A percentile compares a stretch with the other conserved stretches of the same genome.
phyloP scores from a whole-genome alignment of 345 rosid genomes.

The Clarkia xantiana region DNA sequence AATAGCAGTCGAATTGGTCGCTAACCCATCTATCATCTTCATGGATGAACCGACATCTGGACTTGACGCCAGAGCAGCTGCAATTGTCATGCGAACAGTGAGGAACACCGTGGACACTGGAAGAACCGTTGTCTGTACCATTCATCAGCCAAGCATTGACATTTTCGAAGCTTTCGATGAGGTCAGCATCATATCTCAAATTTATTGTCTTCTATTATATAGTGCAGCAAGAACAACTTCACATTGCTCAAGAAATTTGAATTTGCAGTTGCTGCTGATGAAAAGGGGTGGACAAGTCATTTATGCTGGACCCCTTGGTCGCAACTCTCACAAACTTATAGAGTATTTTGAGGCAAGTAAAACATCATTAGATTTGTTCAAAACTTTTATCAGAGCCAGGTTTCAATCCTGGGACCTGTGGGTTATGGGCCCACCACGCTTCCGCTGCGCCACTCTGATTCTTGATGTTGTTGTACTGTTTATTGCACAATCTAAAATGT shows the following conservation, averaged over 20 bases:
- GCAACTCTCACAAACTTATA: conserved; percentile 3
- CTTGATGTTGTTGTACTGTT: too few species aligned
- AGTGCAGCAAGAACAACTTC: background rate
- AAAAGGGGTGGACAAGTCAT: conserved; percentile 8
- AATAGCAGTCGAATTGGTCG: background rate
- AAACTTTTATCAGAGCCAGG: conserved; percentile 26
- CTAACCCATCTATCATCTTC: background rate
- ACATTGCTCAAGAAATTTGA: background rate
- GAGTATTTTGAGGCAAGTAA: conserved; percentile 6
- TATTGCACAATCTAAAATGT: too few species aligned
- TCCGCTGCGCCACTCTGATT: conserved; percentile 25
- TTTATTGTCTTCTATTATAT: too few species aligned
- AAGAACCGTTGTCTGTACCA: background rate
- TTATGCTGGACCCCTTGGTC: conserved; percentile 5
- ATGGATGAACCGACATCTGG: conserved; percentile 1
- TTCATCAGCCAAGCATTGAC: conserved; percentile 1
- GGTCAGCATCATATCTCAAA: background rate
- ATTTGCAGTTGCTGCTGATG: conserved; percentile 7
- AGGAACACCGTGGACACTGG: background rate
- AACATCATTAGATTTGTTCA: background rate
- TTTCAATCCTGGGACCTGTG: conserved; percentile 57
- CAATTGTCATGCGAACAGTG: background rate
- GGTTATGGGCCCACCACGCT: conserved; percentile 61
- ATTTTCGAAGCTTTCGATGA: conserved; percentile 2
- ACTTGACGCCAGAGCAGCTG: background rate